A percentile compares a stretch with the other conserved stretches of the same genome.
Evolutionary conservation across 2,329 filamentous ascomycete species (phyloP).

Genomic region (Sclerotinia trifoliorum): DNA sequence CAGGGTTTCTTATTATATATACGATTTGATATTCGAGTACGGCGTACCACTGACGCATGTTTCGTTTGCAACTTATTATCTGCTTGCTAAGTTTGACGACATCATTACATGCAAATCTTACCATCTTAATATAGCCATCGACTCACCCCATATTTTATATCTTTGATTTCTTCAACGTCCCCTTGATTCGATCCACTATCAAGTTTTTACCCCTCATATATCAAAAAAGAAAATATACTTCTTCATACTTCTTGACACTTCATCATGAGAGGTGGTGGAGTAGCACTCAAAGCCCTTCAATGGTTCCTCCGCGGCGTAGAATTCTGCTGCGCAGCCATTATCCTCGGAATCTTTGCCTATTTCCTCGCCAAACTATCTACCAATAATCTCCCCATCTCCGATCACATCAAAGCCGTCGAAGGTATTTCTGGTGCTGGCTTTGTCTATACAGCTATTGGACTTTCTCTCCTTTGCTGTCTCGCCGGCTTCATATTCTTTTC

Average conservation of each 20-base stretch:
- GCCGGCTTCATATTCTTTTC: constrained; percentile 74
- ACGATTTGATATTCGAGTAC: background rate
- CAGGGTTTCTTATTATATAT: background rate
- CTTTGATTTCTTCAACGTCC: background rate
- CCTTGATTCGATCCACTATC: background rate
- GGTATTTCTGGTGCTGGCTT: constrained; percentile 74
- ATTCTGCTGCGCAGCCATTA: constrained; percentile 68
- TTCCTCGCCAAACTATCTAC: constrained; percentile 73
- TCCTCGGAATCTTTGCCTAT: constrained; percentile 80
- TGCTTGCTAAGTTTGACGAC: constrained; percentile 4
- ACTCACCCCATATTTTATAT: background rate
- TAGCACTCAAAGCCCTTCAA: constrained; percentile 66
- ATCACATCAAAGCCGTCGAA: constrained; percentile 69
- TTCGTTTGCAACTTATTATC: background rate
- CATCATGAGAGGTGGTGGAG: constrained; percentile 58
- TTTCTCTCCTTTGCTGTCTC: constrained; percentile 74
- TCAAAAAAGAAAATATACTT: background rate
- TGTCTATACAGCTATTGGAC: constrained; percentile 71
- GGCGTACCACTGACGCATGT: background rate
- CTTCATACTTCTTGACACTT: background rate
- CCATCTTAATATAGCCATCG: background rate
- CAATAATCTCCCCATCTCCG: constrained; percentile 61
- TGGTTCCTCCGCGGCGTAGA: constrained; percentile 72
- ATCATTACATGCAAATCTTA: constrained; percentile 1
- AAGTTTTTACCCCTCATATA: background rate